These are phyloP conservation scores for Peronospora destructor DNA, from an alignment of 352 stramenopile species.

Conservation along the genomic window DNA sequence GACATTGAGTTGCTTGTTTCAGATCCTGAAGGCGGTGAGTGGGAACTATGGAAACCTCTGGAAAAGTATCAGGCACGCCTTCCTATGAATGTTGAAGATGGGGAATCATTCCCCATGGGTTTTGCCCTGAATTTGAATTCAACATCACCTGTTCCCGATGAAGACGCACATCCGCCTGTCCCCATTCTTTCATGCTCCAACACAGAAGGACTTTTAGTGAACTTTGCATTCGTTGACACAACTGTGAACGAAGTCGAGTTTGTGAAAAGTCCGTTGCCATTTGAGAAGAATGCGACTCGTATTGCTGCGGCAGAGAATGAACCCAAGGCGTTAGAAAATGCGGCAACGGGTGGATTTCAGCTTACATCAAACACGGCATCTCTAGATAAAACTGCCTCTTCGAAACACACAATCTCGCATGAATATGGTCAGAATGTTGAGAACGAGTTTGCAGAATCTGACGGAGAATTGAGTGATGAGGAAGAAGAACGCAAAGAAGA, in stretches of 20 bases:
- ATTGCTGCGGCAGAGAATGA: constrained; percentile 4
- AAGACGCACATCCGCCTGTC: constrained; percentile 37
- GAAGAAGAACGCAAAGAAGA: constrained; percentile 64
- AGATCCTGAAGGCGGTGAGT: constrained; percentile 50
- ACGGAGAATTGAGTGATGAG: constrained; percentile 50
- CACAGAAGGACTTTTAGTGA: constrained; percentile 55
- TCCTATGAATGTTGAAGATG: constrained; percentile 60
- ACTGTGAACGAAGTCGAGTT: constrained; percentile 48
- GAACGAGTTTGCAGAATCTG: constrained; percentile 48
- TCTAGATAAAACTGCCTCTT: constrained; percentile 2
- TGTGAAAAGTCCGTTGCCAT: constrained; percentile 23
- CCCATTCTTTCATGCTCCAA: constrained; percentile 51
- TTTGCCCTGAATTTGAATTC: constrained; percentile 58
- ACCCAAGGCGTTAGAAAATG: neutral
- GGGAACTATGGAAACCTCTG: constrained; percentile 65
- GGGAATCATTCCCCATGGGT: constrained; percentile 59
- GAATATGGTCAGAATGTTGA: constrained; percentile 58
- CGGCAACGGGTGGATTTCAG: neutral
- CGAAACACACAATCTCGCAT: constrained; percentile 10
- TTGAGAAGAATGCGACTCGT: constrained; percentile 18
- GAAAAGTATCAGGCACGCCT: constrained; percentile 72
- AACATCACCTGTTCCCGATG: constrained; percentile 36
- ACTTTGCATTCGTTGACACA: constrained; percentile 65
- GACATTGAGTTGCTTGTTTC: constrained; percentile 71
- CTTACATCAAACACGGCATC: neutral